phyloP scores from a whole-genome alignment of 139 green algal genomes.

The Chlorella sp. region DNA sequence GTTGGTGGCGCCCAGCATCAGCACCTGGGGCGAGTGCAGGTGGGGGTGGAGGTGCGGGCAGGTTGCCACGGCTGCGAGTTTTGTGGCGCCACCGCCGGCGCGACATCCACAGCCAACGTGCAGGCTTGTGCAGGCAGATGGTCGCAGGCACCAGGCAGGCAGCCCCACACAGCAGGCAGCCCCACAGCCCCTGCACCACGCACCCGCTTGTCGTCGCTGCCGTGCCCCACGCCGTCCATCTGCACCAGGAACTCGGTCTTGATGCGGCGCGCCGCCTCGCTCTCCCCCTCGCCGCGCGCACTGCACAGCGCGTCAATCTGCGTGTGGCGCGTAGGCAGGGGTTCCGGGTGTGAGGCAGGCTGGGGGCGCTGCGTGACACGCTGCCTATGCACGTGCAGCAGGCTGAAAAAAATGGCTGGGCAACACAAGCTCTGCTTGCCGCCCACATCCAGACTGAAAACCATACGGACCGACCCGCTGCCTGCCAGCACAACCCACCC shows the following conservation, averaged over 20 bases:
- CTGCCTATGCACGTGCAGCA: background rate
- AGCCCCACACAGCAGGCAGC: background rate
- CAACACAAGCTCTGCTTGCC: background rate
- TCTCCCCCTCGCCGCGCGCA: conserved; percentile 90
- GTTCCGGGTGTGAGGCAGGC: too few relatives aligned
- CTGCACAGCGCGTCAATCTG: conserved; percentile 90
- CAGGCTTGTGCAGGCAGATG: too few relatives aligned
- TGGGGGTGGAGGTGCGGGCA: background rate
- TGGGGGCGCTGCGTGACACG: too few relatives aligned
- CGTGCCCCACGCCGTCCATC: conserved; percentile 81
- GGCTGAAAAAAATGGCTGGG: background rate
- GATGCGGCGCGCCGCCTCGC: conserved; percentile 95
- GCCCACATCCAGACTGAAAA: too few relatives aligned
- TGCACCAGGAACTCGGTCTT: conserved; percentile 99
- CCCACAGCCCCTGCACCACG: background rate
- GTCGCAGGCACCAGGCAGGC: too few relatives aligned
- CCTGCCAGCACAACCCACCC: background rate
- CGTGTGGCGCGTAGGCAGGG: background rate
- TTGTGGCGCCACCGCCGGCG: too few relatives aligned
- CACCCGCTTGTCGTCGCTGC: conserved; percentile 39
- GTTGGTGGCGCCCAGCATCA: conserved; percentile 98
- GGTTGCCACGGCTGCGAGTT: too few relatives aligned
- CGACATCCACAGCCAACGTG: too few relatives aligned
- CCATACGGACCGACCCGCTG: too few relatives aligned
- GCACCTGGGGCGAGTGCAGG: conserved; percentile 54